These are phyloP conservation scores for Coemansia sp. DNA, from an alignment of 192 early-diverging fungal genomes.

Conservation along the genomic window DNA sequence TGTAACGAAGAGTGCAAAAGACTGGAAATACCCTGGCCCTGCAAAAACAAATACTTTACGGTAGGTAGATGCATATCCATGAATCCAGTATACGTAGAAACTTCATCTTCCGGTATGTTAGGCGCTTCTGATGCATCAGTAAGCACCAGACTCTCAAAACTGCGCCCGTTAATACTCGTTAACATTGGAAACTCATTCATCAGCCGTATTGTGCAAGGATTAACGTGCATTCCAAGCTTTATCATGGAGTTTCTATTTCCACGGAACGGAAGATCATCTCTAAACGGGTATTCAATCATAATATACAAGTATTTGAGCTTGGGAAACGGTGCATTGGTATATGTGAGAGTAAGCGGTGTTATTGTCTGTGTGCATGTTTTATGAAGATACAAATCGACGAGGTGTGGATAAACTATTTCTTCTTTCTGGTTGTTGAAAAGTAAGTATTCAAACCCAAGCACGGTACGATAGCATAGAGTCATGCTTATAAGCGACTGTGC, in stretches of 20 bases:
- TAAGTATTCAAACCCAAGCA: background rate
- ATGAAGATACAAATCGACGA: background rate
- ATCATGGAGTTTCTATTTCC: background rate
- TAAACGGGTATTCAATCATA: conserved; percentile 7
- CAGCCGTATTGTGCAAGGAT: background rate
- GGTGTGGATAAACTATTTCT: background rate
- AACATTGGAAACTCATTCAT: background rate
- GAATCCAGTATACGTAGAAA: background rate
- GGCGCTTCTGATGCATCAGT: background rate
- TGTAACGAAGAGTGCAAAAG: background rate
- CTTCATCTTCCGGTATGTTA: background rate
- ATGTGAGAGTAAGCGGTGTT: background rate
- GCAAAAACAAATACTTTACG: background rate
- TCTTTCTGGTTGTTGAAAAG: background rate
- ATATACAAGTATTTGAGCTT: background rate
- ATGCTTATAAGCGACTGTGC: background rate
- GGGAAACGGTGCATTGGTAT: conserved; percentile 1
- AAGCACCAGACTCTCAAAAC: background rate
- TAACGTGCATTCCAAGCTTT: background rate
- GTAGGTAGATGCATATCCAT: background rate
- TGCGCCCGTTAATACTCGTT: background rate
- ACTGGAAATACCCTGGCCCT: background rate
- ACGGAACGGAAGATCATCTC: conserved; percentile 3
- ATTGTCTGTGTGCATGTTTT: background rate
- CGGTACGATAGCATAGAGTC: background rate